phyloP scores from a whole-genome alignment of 768 basidiomycete species.

The Ramaria rubella region DNA sequence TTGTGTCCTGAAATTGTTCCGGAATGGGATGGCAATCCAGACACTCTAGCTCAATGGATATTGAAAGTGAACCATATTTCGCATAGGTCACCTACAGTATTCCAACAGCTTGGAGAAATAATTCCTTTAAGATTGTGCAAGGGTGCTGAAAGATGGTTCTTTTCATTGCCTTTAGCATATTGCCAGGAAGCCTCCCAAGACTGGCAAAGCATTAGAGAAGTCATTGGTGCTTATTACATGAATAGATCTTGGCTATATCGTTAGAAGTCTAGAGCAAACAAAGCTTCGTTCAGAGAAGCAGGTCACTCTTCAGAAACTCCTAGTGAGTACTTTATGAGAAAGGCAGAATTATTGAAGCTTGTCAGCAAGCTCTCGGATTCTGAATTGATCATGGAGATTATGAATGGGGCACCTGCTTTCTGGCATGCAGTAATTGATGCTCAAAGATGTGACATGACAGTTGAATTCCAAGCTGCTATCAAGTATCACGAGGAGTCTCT shows the following conservation, averaged over 20 bases:
- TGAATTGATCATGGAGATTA: slow-evolving; percentile 30
- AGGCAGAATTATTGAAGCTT: slow-evolving; percentile 19
- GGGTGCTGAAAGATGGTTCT: slow-evolving; percentile 29
- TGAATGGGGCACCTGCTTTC: slow-evolving; percentile 26
- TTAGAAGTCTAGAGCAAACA: slow-evolving; percentile 22
- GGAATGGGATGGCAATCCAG: slow-evolving; percentile 28
- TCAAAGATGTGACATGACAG: neutral
- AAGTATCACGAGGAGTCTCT: slow-evolving; percentile 17
- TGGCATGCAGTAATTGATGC: slow-evolving; percentile 23
- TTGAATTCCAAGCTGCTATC: slow-evolving; percentile 16
- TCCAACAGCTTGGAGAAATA: slow-evolving; percentile 23
- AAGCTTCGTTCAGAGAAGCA: slow-evolving; percentile 23
- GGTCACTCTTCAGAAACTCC: slow-evolving; percentile 24
- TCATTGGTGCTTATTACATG: slow-evolving; percentile 28
- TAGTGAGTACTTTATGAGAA: slow-evolving; percentile 30
- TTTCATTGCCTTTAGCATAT: slow-evolving; percentile 13
- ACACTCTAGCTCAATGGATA: slow-evolving; percentile 26
- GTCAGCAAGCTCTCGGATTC: slow-evolving; percentile 18
- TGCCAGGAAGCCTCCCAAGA: slow-evolving; percentile 17
- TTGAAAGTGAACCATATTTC: slow-evolving; percentile 23
- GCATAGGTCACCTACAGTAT: slow-evolving; percentile 16
- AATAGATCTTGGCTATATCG: slow-evolving; percentile 26
- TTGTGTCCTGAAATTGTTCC: slow-evolving; percentile 27
- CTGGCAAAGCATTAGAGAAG: slow-evolving; percentile 24
- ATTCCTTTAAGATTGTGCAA: slow-evolving; percentile 23